phyloP scores from a whole-genome alignment of 768 basidiomycete species.

The Pleurotus tuoliensis region DNA sequence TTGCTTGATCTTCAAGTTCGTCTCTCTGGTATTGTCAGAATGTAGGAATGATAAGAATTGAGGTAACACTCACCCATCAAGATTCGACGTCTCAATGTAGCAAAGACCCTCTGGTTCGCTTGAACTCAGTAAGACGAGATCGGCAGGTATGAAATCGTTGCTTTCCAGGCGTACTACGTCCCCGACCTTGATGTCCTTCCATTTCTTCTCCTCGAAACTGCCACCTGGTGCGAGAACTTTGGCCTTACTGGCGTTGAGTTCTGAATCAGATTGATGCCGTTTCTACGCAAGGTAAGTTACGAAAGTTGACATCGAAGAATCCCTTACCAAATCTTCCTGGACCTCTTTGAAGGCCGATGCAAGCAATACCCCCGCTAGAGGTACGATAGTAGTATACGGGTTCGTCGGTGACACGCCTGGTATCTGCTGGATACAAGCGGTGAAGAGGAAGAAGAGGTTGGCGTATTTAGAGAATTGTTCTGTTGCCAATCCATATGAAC shows the following conservation, averaged over 20 bases:
- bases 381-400: slow-evolving; percentile 89
- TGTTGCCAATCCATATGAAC: slow-evolving; percentile 23
- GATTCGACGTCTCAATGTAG: slow-evolving; percentile 96
- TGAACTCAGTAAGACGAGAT: slow-evolving; percentile 80
- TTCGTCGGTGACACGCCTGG: slow-evolving; percentile 97
- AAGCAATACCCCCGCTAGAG: slow-evolving; percentile 81
- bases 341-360: slow-evolving; percentile 95
- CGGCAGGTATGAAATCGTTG: slow-evolving; percentile 94
- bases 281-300: slow-evolving; percentile 47
- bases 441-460: slow-evolving; percentile 98
- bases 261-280: slow-evolving; percentile 93
- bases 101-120: slow-evolving; percentile 97
- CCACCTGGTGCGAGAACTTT: slow-evolving; percentile 67
- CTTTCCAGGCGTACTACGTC: slow-evolving; percentile 89
- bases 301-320: neutral
- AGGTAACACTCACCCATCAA: slow-evolving; percentile 73
- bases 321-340: slow-evolving; percentile 86
- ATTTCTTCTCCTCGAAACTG: slow-evolving; percentile 71
- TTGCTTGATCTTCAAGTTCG: slow-evolving; percentile 98
- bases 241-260: slow-evolving; percentile 80
- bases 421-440: slow-evolving; percentile 95
- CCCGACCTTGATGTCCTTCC: slow-evolving; percentile 88
- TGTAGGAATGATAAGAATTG: neutral
- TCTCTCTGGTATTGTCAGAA: slow-evolving; percentile 58
- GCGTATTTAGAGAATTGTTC: slow-evolving; percentile 99